Evolutionary conservation across 257 asterid genomes (phyloP).

Genomic region (Anisodus tanguticus): DNA sequence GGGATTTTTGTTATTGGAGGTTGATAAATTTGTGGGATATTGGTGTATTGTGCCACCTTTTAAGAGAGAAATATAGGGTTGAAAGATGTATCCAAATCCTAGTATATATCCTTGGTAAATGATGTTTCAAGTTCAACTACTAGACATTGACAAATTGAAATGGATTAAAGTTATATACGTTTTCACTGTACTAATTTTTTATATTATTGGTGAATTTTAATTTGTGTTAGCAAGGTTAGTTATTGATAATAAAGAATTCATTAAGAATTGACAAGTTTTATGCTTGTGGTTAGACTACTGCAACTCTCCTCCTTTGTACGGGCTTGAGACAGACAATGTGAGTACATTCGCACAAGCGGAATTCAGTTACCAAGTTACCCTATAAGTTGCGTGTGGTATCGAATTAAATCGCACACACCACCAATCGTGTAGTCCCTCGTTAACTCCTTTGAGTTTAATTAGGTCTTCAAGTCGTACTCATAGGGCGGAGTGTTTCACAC

Average conservation of each 20-base stretch:
- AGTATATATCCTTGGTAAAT: neutral
- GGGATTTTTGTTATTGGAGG: conserved; percentile 6
- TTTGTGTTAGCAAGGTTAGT: too few relatives aligned
- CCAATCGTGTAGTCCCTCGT: too few relatives aligned
- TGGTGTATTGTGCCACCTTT: neutral
- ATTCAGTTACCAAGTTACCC: neutral
- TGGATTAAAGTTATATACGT: neutral
- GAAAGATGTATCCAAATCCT: neutral
- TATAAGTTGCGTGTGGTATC: neutral
- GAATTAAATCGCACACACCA: neutral
- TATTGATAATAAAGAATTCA: neutral
- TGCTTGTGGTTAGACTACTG: neutral
- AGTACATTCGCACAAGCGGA: neutral
- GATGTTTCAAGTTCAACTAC: neutral
- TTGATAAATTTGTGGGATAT: conserved; percentile 17
- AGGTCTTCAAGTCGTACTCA: neutral
- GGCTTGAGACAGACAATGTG: neutral
- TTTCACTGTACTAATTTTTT: too few relatives aligned
- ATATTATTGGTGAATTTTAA: too few relatives aligned
- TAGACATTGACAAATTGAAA: neutral
- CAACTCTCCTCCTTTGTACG: neutral
- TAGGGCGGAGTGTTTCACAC: neutral
- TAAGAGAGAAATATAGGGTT: conserved; percentile 14
- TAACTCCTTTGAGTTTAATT: neutral
- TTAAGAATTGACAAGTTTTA: neutral